phyloP scores from a whole-genome alignment of 1,284 basidiomycete genomes.

The Leucoagaricus sp. region DNA sequence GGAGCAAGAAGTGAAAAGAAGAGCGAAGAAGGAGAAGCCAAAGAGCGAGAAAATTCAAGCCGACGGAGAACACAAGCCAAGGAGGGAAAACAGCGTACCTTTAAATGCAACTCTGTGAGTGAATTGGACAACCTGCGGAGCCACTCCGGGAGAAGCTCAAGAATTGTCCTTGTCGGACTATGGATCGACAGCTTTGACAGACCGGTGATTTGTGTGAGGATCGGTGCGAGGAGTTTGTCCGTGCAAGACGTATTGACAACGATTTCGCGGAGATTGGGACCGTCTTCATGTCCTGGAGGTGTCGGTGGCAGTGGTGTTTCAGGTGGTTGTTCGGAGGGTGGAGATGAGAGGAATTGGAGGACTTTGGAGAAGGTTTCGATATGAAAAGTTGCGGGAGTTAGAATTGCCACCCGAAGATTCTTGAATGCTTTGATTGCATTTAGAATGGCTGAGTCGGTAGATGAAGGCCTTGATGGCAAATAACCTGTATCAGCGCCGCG shows the following conservation, averaged over 20 bases:
- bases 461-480: constrained; percentile 35
- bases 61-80: background rate
- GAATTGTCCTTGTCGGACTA: constrained; percentile 43
- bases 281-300: background rate
- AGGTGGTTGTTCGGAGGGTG: background rate
- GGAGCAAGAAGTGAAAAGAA: background rate
- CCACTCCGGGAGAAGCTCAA: constrained; percentile 49
- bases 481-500: constrained; percentile 34
- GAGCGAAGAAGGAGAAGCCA: background rate
- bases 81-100: constrained; percentile 4
- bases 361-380: constrained; percentile 22
- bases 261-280: constrained; percentile 32
- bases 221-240: constrained; percentile 32
- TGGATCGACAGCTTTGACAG: constrained; percentile 40
- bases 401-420: constrained; percentile 38
- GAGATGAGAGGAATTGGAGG: background rate
- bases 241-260: constrained; percentile 43
- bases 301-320: background rate
- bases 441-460: constrained; percentile 34
- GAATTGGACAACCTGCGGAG: constrained; percentile 34
- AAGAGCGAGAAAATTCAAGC: background rate
- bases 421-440: constrained; percentile 36
- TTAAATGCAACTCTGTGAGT: constrained; percentile 27
- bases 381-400: constrained; percentile 40
- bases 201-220: constrained; percentile 32